Evolutionary conservation across 2,329 filamentous ascomycete genomes (phyloP), one percentile per base, ranked within the genome.

Genomic region (Emydomyces testavorans): DNA sequence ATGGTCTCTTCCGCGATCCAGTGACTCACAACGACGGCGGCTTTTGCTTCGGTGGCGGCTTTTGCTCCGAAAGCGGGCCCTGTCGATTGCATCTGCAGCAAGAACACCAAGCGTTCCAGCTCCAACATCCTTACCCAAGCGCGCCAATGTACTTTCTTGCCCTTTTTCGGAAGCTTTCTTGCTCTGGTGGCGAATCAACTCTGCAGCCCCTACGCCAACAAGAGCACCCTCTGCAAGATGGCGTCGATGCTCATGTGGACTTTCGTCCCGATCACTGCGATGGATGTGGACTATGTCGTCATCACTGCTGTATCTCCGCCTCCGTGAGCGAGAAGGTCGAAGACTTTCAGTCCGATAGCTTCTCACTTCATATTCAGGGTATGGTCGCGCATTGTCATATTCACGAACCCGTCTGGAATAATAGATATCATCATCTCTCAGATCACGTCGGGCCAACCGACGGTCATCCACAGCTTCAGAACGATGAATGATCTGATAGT

Each of bases 191-290:
- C 78, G 71, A 15, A 81, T 54, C 29, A 82, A 64, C 54, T 79
- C 76, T 31, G 77, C 77, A 34, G 77, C 78, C 52, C 75, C 79
- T 37, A 77, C 66, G 38, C 78, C 79, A 35, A 75, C 75, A 45
- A 80, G 62, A 21, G 76, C 76, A 39, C 78, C 79, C 56, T 78
- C 78, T n/a, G 77, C 78, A 37, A 82, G 62, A 57, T 80, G 75
- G 26, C 75, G 75, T 43, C 64, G 64, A 54, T 73, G 74, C 10
- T 34, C 20, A 52, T 77, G 71, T 36, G 66, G 62, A 56, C 69
- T 66, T 38, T 65, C 62, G 31, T 66, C 64, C 5, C 60, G 60
- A 21, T 61, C 65, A 51, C 74, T 71, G 64, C 74, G 72, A 55
- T 73, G 73, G 31, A 78, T 66, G 55, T 79, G 78, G 47, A 79